A percentile compares a stretch with the other conserved stretches of the same genome.
Evolutionary conservation across 169 alveolate species (phyloP).

Genomic region (Ichthyophthirius multifiliis): DNA sequence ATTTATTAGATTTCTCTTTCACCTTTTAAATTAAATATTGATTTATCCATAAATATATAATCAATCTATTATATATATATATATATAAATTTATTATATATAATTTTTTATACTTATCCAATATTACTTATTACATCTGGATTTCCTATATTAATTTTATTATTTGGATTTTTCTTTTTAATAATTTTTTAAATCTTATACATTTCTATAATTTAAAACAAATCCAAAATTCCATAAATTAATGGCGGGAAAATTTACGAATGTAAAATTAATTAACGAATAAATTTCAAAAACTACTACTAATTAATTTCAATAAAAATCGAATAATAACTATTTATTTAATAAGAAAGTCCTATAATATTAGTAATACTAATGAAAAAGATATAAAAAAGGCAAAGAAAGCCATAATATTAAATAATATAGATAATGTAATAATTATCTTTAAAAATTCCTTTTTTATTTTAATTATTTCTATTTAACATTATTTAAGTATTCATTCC

Average conservation of each 20-base stretch:
- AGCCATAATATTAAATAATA: no score
- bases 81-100: background rate
- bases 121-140: background rate
- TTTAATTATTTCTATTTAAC: conserved; percentile 43
- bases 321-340: no score
- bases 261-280: no score
- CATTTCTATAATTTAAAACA: conserved; percentile 32
- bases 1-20: no score
- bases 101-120: background rate
- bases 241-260: conserved; percentile 49
- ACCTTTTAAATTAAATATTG: no score
- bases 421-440: no score
- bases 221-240: conserved; percentile 50
- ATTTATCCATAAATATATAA: conserved; percentile 1
- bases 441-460: no score
- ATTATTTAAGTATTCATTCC: conserved; percentile 71
- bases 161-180: background rate
- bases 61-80: background rate
- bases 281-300: no score
- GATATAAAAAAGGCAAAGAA: no score
- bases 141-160: background rate
- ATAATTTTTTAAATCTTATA: conserved; percentile 45
- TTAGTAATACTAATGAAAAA: no score
- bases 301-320: no score
- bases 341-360: no score